phyloP scores from a whole-genome alignment of 2,329 filamentous ascomycete genomes.

The Colletotrichum lentis region DNA sequence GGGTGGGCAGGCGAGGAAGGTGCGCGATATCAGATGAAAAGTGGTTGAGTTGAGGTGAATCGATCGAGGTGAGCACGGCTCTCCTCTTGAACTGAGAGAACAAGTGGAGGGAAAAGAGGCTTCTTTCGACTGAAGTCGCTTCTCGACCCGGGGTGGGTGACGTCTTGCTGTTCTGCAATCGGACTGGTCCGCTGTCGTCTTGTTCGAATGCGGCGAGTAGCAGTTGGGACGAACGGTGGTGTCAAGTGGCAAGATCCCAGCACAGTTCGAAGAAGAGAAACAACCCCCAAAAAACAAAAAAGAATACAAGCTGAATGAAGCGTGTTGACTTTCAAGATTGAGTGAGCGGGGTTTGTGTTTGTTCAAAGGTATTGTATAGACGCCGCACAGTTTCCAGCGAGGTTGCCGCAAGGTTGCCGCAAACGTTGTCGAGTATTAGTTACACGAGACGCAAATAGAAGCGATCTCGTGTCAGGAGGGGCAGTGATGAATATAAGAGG shows the following conservation, averaged over 20 bases:
- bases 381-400: background rate
- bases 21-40: conserved; percentile 11
- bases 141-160: background rate
- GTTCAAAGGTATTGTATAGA: background rate
- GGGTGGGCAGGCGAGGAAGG: background rate
- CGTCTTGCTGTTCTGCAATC: conserved; percentile 13
- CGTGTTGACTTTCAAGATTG: background rate
- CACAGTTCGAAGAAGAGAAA: background rate
- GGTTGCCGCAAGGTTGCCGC: background rate
- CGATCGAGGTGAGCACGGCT: conserved; percentile 14
- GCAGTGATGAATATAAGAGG: background rate
- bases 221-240: conserved; percentile 24
- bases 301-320: background rate
- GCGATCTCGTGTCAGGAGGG: conserved; percentile 13
- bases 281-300: background rate
- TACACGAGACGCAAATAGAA: conserved; percentile 8
- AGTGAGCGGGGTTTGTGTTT: too few relatives aligned
- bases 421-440: conserved; percentile 19
- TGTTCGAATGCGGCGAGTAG: conserved; percentile 29
- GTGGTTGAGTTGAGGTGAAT: background rate
- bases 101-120: background rate
- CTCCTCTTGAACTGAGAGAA: conserved; percentile 15
- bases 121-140: background rate
- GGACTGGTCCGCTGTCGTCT: conserved; percentile 1
- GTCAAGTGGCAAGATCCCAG: conserved; percentile 18